A percentile compares a stretch with the other conserved stretches of the same genome.
phyloP scores from a whole-genome alignment of 78 protist species.

The Guillardia theta region DNA sequence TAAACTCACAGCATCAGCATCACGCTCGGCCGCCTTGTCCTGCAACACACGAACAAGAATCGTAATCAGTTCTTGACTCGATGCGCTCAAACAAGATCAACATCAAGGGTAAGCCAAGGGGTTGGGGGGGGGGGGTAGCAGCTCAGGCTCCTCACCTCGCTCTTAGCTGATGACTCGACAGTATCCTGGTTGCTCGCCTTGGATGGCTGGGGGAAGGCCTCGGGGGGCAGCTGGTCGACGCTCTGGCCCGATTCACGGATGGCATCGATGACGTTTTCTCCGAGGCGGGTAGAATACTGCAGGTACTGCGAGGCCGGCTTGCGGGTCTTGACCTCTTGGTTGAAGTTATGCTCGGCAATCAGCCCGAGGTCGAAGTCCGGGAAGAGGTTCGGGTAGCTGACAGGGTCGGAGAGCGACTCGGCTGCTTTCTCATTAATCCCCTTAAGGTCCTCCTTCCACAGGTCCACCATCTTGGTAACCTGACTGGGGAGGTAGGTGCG shows the following conservation, averaged over 20 bases:
- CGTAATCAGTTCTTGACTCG: too few relatives aligned
- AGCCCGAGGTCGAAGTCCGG: constrained; percentile 54
- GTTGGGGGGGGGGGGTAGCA: too few relatives aligned
- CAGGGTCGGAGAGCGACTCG: constrained; percentile 73
- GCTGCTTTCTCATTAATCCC: neutral
- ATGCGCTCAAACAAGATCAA: too few relatives aligned
- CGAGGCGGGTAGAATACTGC: neutral
- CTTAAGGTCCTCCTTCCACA: constrained; percentile 27
- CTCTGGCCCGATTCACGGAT: neutral
- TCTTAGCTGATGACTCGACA: too few relatives aligned
- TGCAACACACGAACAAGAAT: neutral
- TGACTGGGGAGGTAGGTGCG: constrained; percentile 78
- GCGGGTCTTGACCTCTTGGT: too few relatives aligned
- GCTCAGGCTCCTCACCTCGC: too few relatives aligned
- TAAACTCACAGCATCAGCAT: too few relatives aligned
- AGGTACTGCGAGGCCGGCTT: neutral
- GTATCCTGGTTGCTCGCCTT: neutral
- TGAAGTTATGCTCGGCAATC: neutral
- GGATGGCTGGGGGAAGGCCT: neutral
- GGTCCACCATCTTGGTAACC: neutral
- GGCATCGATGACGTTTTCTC: neutral
- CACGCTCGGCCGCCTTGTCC: neutral
- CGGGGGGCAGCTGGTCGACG: neutral
- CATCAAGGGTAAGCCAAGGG: too few relatives aligned
- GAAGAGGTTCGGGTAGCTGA: constrained; percentile 77